Evolutionary conservation across 1,284 basidiomycete species (phyloP).

Genomic region (Sanghuangporus weigelae): DNA sequence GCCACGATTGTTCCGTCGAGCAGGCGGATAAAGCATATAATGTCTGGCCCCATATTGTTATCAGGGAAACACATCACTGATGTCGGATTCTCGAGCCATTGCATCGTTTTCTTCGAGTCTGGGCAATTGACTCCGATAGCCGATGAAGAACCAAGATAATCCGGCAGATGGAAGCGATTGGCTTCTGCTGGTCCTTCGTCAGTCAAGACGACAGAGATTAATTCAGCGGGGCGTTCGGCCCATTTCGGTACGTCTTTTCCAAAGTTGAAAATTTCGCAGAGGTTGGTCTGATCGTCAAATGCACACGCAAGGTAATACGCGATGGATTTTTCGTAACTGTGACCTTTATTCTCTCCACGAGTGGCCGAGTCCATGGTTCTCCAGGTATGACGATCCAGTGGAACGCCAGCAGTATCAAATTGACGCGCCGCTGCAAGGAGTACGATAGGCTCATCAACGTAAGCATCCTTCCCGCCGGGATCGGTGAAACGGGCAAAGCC

Average conservation of each 20-base stretch:
- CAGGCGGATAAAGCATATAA: neutral
- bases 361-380: neutral
- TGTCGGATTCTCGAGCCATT: neutral
- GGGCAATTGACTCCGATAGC: neutral
- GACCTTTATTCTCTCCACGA: neutral
- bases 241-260: neutral
- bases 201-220: neutral
- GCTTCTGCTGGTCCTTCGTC: neutral
- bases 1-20: neutral
- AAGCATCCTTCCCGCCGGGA: neutral
- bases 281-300: neutral
- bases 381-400: neutral
- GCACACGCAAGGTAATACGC: neutral
- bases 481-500: neutral
- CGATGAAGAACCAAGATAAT: neutral
- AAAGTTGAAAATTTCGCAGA: neutral
- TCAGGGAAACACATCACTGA: neutral
- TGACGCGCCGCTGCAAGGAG: neutral
- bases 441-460: neutral
- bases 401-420: neutral
- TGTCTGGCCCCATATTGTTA: neutral
- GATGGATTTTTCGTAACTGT: neutral
- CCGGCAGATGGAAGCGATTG: neutral
- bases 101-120: neutral
- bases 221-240: neutral